These are phyloP conservation scores for Hypoxylon perforatum DNA, from an alignment of 495 filamentous ascomycete species.

Conservation along the genomic window DNA sequence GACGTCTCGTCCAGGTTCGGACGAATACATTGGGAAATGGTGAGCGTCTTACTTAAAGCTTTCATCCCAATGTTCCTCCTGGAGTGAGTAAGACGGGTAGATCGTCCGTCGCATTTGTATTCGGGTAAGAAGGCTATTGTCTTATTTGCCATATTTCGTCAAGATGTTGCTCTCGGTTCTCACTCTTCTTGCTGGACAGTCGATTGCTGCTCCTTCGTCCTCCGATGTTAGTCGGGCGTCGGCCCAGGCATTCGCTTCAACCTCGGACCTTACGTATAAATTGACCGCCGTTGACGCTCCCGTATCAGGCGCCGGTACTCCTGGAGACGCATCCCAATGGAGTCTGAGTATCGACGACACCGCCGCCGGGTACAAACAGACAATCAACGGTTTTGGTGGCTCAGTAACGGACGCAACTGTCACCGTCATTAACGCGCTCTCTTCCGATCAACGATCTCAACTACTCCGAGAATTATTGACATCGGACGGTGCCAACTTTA, in stretches of 20 bases:
- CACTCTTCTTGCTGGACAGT: conserved; percentile 32
- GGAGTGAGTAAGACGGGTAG: conserved; percentile 3
- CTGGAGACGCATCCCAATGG: conserved; percentile 58
- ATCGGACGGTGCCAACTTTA: conserved; percentile 58
- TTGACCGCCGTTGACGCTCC: conserved; percentile 55
- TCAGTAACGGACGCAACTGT: conserved; percentile 68
- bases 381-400: conserved; percentile 65
- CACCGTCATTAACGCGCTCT: conserved; percentile 59
- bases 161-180: conserved; percentile 36
- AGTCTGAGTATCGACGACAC: conserved; percentile 62
- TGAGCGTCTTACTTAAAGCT: conserved; percentile 20
- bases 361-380: conserved; percentile 56
- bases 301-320: conserved; percentile 54
- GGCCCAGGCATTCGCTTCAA: conserved; percentile 55
- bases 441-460: conserved; percentile 49
- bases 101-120: not conserved
- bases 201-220: conserved; percentile 26
- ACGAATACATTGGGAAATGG: conserved; percentile 6
- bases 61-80: conserved; percentile 3
- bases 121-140: not conserved
- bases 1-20: conserved; percentile 14
- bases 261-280: conserved; percentile 59
- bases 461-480: conserved; percentile 62
- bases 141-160: not conserved
- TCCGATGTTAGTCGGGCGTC: conserved; percentile 25